Evolutionary conservation across 2,329 filamentous ascomycete species (phyloP).

Genomic region (Albophoma yamanashiensis): DNA sequence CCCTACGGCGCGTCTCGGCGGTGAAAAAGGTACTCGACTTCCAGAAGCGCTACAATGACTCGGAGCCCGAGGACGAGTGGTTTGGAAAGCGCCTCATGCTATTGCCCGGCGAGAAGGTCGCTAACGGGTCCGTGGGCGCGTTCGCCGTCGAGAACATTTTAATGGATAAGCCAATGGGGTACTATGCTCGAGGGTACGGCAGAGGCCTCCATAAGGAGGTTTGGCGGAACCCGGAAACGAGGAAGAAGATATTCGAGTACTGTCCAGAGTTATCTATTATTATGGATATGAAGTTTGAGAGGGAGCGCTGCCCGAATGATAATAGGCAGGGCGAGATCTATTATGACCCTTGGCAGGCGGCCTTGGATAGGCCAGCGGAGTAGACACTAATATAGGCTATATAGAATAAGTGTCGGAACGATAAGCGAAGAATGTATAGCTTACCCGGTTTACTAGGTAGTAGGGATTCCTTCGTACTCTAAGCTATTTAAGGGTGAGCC

Average conservation of each 20-base stretch:
- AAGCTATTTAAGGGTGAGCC: too few relatives aligned
- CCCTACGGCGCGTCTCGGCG: conserved; percentile 38
- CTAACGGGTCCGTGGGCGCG: conserved; percentile 26
- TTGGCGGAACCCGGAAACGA: conserved; percentile 32
- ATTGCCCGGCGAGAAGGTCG: conserved; percentile 37
- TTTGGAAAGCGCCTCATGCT: conserved; percentile 36
- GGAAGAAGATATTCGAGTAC: conserved; percentile 40
- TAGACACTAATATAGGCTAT: too few relatives aligned
- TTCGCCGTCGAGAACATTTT: conserved; percentile 42
- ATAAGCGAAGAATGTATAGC: too few relatives aligned
- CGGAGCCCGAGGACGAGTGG: conserved; percentile 45
- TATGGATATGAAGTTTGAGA: conserved; percentile 44
- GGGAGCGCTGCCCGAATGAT: conserved; percentile 28
- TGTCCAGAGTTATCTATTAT: conserved; percentile 45
- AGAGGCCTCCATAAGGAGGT: conserved; percentile 27
- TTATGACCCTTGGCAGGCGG: too few relatives aligned
- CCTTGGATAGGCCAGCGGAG: too few relatives aligned
- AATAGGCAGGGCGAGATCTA: conserved; percentile 3
- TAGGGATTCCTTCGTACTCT: too few relatives aligned
- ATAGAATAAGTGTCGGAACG: too few relatives aligned
- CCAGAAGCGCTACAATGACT: conserved; percentile 38
- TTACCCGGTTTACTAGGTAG: too few relatives aligned
- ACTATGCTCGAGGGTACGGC: conserved; percentile 36
- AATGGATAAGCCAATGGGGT: conserved; percentile 41
- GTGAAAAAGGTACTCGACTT: conserved; percentile 36